Percentiles rank a stretch among this genome's conserved stretches.
Evolutionary conservation across 768 basidiomycete species (phyloP).

Genomic region (Termitomyces sp.): DNA sequence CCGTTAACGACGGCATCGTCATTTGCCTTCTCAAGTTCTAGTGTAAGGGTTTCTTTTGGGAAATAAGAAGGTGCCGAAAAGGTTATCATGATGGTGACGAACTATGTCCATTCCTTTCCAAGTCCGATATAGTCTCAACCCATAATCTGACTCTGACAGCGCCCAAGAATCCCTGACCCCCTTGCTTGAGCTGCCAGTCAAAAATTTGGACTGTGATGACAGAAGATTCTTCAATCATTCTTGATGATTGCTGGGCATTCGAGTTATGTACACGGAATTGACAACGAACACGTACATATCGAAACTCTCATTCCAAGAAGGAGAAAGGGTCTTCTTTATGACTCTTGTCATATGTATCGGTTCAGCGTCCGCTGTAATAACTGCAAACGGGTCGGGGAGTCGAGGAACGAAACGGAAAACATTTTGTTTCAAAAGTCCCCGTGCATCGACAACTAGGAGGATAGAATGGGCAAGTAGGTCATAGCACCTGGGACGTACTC

Average conservation of each 20-base stretch:
- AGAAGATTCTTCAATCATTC: slow-evolving; percentile 95
- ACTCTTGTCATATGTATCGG: slow-evolving; percentile 97
- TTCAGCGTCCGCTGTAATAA: slow-evolving; percentile 97
- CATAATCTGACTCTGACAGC: slow-evolving; percentile 94
- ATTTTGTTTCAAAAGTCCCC: slow-evolving; percentile 90
- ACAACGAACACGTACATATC: slow-evolving; percentile 68
- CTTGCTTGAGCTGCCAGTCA: slow-evolving; percentile 98
- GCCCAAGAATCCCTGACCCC: slow-evolving; percentile 96
- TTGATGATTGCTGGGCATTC: slow-evolving; percentile 3
- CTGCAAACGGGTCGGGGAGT: slow-evolving; percentile 96
- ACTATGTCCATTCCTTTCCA: slow-evolving; percentile 94
- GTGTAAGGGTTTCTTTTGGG: slow-evolving; percentile 84
- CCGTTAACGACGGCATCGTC: slow-evolving; percentile 98
- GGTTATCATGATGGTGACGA: slow-evolving; percentile 23
- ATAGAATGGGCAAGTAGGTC: slow-evolving; percentile 3
- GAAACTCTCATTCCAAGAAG: slow-evolving; percentile 98
- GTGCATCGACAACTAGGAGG: slow-evolving; percentile 84
- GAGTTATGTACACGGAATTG: background rate
- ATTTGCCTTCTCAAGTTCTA: slow-evolving; percentile 97
- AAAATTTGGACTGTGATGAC: slow-evolving; percentile 98
- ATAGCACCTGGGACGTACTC: background rate
- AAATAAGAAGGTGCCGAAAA: slow-evolving; percentile 1
- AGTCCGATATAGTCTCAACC: slow-evolving; percentile 88
- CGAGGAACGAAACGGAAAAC: too few relatives aligned
- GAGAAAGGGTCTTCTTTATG: slow-evolving; percentile 92